These are phyloP conservation scores for Clarkia xantiana DNA, from an alignment of 345 rosid species.

Conservation along the genomic window DNA sequence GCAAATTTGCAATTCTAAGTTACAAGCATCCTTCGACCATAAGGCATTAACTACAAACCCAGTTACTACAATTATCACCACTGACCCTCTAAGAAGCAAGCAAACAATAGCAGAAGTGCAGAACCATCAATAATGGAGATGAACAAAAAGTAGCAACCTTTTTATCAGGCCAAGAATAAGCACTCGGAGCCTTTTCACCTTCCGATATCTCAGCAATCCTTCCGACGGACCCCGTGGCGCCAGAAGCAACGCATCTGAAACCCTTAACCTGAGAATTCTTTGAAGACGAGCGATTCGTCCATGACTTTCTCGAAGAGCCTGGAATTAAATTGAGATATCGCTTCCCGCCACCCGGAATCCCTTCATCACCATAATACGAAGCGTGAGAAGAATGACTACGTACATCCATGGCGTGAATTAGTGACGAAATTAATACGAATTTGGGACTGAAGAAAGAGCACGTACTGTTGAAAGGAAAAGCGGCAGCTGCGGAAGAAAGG, in stretches of 20 bases:
- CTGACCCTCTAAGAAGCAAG: no score
- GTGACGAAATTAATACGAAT: no score
- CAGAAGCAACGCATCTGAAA: conserved; percentile 13
- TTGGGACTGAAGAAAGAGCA: conserved; percentile 2
- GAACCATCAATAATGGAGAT: no score
- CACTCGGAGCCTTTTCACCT: conserved; percentile 9
- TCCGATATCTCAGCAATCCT: conserved; percentile 16
- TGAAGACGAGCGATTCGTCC: conserved; percentile 5
- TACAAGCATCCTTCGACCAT: no score
- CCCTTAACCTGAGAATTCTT: conserved; percentile 5
- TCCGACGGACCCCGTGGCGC: conserved; percentile 9
- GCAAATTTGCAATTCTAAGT: no score
- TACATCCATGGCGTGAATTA: no score
- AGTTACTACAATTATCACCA: no score
- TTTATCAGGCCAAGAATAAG: conserved; percentile 37
- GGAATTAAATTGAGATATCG: conserved; percentile 13
- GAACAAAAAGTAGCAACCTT: conserved; percentile 15
- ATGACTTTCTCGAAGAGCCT: conserved; percentile 5
- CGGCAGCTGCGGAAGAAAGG: conserved; percentile 13
- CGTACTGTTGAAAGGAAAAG: conserved; percentile 18
- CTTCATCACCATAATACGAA: conserved; percentile 8
- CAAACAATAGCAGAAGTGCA: no score
- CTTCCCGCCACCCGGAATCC: conserved; percentile 16
- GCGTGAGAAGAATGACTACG: no score
- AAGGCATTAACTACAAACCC: no score